Evolutionary conservation across 2,329 filamentous ascomycete species (phyloP), one percentile per base, ranked within the genome.

Genomic region (Epichloe coenophiala): DNA sequence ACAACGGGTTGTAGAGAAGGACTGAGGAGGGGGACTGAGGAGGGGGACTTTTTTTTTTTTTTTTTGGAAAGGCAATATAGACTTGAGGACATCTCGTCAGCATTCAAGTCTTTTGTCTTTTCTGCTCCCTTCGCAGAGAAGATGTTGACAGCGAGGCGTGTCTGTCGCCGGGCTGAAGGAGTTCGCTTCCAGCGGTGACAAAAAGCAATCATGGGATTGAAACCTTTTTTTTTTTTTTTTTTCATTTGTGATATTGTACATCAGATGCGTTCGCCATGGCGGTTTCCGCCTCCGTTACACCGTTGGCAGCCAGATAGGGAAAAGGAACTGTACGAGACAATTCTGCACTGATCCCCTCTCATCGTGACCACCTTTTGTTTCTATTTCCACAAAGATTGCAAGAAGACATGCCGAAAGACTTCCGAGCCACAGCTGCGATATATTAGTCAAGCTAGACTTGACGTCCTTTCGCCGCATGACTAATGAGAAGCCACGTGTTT

Each of bases 161-260:
- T 19, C 19, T 31, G 17, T 8, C 36, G 47, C 27, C 47, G 13
- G 47, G 27, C n/a, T 3, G 2, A 12, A 9, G 44, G 19, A 21
- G 17, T 5, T 17, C 21, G 27, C 23, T 46, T 41, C 21, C 19
- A 37, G 23, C 39, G 40, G 39, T n/a, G 27, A 11, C 13, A 15
- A 38, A n/a, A 21, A 49, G 13, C 17, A 9, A 46, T 17, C 43
- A 21, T 39, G 13, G 33, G 17, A 33, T 43, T 44, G 13, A 27
- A 42, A 3, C 40, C n/a, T n/a, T n/a, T n/a, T n/a, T n/a, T n/a
- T n/a, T 21, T 19, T 19, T 19, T 19, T 19, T 19, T 54, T 54
- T 53, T 53, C 47, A 31, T 53, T 53, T 54, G 47, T 54, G 45
- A 44, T 23, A 47, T 46, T 54, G 54, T 56, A 56, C 50, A 56